phyloP scores from a whole-genome alignment of 1,284 basidiomycete genomes.

The Apiotrichum brassicae region DNA sequence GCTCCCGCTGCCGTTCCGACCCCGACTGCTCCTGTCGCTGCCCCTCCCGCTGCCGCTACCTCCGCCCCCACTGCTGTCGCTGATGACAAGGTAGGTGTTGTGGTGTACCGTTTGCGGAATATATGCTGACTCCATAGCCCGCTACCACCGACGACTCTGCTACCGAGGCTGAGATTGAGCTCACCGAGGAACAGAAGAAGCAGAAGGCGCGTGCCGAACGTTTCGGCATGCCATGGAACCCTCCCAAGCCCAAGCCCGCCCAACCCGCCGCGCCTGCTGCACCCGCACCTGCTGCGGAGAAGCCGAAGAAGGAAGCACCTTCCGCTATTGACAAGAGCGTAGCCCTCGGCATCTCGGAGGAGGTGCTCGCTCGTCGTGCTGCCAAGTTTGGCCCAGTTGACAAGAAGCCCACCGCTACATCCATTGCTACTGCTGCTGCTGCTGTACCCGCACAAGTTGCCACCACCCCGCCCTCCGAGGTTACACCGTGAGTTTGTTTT shows the following conservation, averaged over 20 bases:
- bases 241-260: conserved; percentile 13
- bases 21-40: neutral
- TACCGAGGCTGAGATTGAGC: conserved; percentile 6
- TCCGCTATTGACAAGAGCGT: conserved; percentile 28
- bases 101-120: too few species aligned
- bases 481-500: conserved; percentile 31
- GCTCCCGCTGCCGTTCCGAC: neutral
- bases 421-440: conserved; percentile 10
- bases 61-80: conserved; percentile 1
- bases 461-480: conserved; percentile 19
- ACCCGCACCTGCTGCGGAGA: conserved; percentile 6
- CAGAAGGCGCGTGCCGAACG: conserved; percentile 43
- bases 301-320: conserved; percentile 18
- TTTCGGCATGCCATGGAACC: conserved; percentile 43
- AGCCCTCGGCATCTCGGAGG: conserved; percentile 32
- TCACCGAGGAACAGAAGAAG: conserved; percentile 42
- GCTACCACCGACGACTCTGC: too few species aligned
- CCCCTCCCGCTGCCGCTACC: neutral
- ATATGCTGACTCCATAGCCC: too few species aligned
- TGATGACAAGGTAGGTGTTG: neutral
- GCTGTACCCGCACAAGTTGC: conserved; percentile 4
- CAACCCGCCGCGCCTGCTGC: conserved; percentile 1
- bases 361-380: conserved; percentile 38
- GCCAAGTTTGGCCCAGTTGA: conserved; percentile 41
- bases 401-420: conserved; percentile 25